phyloP scores from a whole-genome alignment of 2,329 filamentous ascomycete genomes.

The Exophiala xenobiotica region DNA sequence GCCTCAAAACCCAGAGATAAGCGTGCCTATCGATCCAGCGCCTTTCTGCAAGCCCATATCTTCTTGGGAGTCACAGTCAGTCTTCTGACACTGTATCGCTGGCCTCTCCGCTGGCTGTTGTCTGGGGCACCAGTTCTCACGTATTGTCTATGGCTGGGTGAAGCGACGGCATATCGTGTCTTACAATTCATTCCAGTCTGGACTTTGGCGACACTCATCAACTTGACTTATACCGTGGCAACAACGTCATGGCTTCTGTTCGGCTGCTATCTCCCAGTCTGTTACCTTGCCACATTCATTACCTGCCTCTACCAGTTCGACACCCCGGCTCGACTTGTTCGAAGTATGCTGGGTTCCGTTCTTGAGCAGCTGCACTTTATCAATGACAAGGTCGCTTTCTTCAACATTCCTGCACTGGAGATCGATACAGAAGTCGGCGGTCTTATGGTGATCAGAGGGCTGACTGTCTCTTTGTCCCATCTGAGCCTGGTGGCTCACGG shows the following conservation, averaged over 20 bases:
- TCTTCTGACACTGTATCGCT: conserved; percentile 28
- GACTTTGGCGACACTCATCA: conserved; percentile 48
- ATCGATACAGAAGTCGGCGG: conserved; percentile 56
- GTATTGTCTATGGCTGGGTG: conserved; percentile 38
- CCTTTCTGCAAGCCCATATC: not conserved
- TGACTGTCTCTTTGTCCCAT: conserved; percentile 52
- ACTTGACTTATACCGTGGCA: conserved; percentile 48
- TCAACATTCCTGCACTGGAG: conserved; percentile 52
- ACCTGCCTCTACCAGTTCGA: conserved; percentile 51
- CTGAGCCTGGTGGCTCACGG: conserved; percentile 54
- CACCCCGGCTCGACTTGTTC: conserved; percentile 37
- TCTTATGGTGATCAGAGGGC: conserved; percentile 52
- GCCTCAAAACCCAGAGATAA: conserved; percentile 5
- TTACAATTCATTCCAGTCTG: conserved; percentile 48
- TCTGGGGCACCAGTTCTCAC: conserved; percentile 44
- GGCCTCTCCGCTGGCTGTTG: conserved; percentile 40
- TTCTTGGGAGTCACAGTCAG: not conserved
- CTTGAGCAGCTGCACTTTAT: conserved; percentile 50
- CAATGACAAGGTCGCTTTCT: conserved; percentile 52
- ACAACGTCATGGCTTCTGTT: conserved; percentile 56
- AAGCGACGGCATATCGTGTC: conserved; percentile 39
- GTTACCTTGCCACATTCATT: conserved; percentile 45
- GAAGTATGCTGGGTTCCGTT: conserved; percentile 39
- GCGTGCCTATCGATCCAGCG: not conserved
- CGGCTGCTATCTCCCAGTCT: conserved; percentile 42